These are phyloP conservation scores for Ophiocytium majus DNA, from an alignment of 352 stramenopile genomes.

Conservation along the genomic window DNA sequence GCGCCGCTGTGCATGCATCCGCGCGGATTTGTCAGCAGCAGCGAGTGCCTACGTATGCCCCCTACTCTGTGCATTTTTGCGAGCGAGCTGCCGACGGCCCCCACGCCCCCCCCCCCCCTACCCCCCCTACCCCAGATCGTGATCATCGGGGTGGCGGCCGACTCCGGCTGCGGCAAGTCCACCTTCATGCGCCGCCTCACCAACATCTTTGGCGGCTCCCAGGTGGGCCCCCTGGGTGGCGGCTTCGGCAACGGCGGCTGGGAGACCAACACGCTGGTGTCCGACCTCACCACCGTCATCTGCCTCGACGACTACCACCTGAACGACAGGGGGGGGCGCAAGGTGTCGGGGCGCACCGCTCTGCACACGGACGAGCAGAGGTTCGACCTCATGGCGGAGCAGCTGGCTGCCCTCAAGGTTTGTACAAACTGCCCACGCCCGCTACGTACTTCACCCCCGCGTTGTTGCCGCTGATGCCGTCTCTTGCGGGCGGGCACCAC, in stretches of 20 bases:
- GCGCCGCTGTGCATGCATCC: background rate
- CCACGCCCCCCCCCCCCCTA: background rate
- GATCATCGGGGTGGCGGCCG: slow-evolving; percentile 75
- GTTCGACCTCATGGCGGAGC: slow-evolving; percentile 81
- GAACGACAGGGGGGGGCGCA: slow-evolving; percentile 74
- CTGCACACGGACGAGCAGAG: slow-evolving; percentile 75
- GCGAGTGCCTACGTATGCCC: background rate
- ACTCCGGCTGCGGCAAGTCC: slow-evolving; percentile 78
- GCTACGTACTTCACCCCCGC: too few relatives aligned
- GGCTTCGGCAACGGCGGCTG: slow-evolving; percentile 71
- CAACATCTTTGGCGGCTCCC: slow-evolving; percentile 74
- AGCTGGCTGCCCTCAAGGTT: slow-evolving; percentile 71
- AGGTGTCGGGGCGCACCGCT: slow-evolving; percentile 70
- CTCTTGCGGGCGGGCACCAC: too few relatives aligned
- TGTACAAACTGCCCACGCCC: background rate
- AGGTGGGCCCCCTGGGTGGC: slow-evolving; percentile 70
- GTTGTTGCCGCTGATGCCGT: too few relatives aligned
- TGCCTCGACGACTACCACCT: slow-evolving; percentile 81
- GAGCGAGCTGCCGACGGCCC: background rate
- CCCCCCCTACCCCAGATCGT: slow-evolving; percentile 49
- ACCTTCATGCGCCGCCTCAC: slow-evolving; percentile 80
- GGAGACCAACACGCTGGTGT: slow-evolving; percentile 81
- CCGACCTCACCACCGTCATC: slow-evolving; percentile 76
- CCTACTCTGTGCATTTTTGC: background rate
- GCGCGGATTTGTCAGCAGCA: background rate